Evolutionary conservation across 2,329 filamentous ascomycete genomes (phyloP), one percentile per base, ranked within the genome.

Genomic region (Fusarium nelsonii): DNA sequence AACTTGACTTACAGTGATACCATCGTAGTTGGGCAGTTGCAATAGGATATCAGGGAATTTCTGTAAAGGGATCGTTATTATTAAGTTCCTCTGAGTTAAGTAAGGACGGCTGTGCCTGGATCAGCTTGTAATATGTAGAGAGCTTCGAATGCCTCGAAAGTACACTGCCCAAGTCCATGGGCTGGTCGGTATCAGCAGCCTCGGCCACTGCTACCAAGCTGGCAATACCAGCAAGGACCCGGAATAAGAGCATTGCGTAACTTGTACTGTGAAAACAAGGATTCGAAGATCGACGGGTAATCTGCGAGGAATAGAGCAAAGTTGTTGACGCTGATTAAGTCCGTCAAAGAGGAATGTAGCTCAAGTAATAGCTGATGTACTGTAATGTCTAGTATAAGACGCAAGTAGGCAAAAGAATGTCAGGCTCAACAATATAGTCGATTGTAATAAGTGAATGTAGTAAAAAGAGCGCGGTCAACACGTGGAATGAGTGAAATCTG

Each of bases 11-110:
- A 83, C 82, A 4, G 83, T 85, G 34, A 84, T 78, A 48, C 83
- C 83, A 18, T 77, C 68, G 34, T 79, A 78, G 60, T 74, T 82
- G 8, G 82, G 82, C 11, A 85, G 68, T 57, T 84, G 78, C 7
- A 84, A 73, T 3, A 85, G 68, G 34, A 84, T 76, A 18, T 83
- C 77, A 4, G 83, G 82, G 54, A 83, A 83, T 79, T 83, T 81
- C 82, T 84, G 34, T 9, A 8, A n/a, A 20, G 8, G 4, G 11
- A 26, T 18, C 12, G 18, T 69, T 20, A 58, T 9, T 32, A 30
- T 30, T 8, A 15, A 20, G 18, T 33, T 10, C 4, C 5, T 7
- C 6, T 18, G 28, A 18, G 44, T 12, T 26, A 30, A 34, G 14
- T 10, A 33, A 20, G 4, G 6, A 1, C 8, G 10, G 18, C 23